These are phyloP conservation scores for Termitomyces sp. DNA, from an alignment of 768 basidiomycete genomes.

Conservation along the genomic window DNA sequence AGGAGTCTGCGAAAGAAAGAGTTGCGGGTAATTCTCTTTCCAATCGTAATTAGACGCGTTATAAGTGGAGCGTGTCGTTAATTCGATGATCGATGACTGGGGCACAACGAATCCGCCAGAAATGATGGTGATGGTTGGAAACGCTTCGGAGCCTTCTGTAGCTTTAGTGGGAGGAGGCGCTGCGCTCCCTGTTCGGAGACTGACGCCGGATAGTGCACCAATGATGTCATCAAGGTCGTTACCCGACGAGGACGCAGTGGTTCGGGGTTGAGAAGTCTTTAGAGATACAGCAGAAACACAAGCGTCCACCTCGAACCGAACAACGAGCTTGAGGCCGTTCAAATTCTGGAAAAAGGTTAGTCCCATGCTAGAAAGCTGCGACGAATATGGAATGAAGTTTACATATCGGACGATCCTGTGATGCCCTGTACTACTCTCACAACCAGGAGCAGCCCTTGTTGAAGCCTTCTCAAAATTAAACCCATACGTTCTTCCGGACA, in stretches of 20 bases:
- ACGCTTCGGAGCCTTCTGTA: slow-evolving; percentile 5
- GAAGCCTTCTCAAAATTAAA: slow-evolving; percentile 58
- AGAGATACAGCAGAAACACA: slow-evolving; percentile 23
- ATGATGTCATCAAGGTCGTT: slow-evolving; percentile 32
- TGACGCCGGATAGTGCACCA: slow-evolving; percentile 27
- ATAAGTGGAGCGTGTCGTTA: slow-evolving; percentile 38
- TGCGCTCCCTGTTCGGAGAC: slow-evolving; percentile 19
- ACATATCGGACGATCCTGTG: slow-evolving; percentile 64
- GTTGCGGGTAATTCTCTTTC: slow-evolving; percentile 59
- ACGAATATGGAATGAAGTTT: slow-evolving; percentile 22
- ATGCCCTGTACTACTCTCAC: slow-evolving; percentile 51
- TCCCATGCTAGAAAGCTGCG: neutral
- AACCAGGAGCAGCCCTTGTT: slow-evolving; percentile 44
- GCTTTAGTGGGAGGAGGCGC: slow-evolving; percentile 13
- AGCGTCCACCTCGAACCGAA: slow-evolving; percentile 58
- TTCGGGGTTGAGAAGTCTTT: slow-evolving; percentile 7
- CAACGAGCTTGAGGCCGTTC: slow-evolving; percentile 51
- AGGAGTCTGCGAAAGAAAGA: slow-evolving; percentile 66
- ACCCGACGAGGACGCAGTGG: neutral
- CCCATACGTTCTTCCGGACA: slow-evolving; percentile 45
- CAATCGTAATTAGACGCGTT: slow-evolving; percentile 40
- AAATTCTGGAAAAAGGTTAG: slow-evolving; percentile 39
- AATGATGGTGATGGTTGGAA: slow-evolving; percentile 19
- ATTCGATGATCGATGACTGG: slow-evolving; percentile 40
- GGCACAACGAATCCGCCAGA: slow-evolving; percentile 29